These are phyloP conservation scores for Cenchrus purpureus DNA, from an alignment of 176 grass and related monocot genomes.

Conservation along the genomic window DNA sequence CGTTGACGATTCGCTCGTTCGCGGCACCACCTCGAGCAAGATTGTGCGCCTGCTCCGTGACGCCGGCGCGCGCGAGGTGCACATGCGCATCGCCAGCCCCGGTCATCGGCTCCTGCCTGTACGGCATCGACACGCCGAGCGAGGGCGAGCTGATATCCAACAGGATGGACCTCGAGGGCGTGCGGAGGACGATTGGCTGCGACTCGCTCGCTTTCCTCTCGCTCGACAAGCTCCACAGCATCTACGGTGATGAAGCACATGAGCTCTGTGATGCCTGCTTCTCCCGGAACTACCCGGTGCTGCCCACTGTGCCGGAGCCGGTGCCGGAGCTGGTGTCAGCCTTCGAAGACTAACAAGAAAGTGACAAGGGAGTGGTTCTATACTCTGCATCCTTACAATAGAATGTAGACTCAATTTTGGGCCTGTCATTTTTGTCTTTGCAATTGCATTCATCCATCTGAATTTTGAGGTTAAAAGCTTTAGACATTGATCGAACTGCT, in stretches of 20 bases:
- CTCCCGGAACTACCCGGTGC: constrained; percentile 71
- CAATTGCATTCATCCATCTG: constrained; percentile 42
- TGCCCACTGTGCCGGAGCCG: constrained; percentile 47
- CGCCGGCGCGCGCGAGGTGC: constrained; percentile 91
- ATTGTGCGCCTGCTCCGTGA: constrained; percentile 79
- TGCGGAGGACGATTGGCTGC: constrained; percentile 68
- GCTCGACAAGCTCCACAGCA: constrained; percentile 65
- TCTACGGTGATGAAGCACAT: constrained; percentile 67
- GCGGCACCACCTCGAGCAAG: constrained; percentile 96
- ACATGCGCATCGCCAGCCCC: constrained; percentile 95
- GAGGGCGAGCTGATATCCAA: constrained; percentile 87
- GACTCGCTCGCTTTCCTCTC: constrained; percentile 92
- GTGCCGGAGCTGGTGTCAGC: constrained; percentile 44
- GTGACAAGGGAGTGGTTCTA: constrained; percentile 23
- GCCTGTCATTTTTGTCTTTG: constrained; percentile 38
- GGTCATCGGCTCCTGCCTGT: constrained; percentile 81
- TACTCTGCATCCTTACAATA: constrained; percentile 41
- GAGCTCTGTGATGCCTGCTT: constrained; percentile 87
- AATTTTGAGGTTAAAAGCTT: constrained; percentile 25
- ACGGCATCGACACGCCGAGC: constrained; percentile 89
- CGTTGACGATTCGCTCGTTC: constrained; percentile 89
- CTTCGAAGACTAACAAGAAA: constrained; percentile 52
- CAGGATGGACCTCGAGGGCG: constrained; percentile 63
- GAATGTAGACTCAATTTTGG: constrained; percentile 47
- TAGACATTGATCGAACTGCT: constrained; percentile 35